phyloP scores from a whole-genome alignment of 306 rosid species.

The Prunus mongolica region DNA sequence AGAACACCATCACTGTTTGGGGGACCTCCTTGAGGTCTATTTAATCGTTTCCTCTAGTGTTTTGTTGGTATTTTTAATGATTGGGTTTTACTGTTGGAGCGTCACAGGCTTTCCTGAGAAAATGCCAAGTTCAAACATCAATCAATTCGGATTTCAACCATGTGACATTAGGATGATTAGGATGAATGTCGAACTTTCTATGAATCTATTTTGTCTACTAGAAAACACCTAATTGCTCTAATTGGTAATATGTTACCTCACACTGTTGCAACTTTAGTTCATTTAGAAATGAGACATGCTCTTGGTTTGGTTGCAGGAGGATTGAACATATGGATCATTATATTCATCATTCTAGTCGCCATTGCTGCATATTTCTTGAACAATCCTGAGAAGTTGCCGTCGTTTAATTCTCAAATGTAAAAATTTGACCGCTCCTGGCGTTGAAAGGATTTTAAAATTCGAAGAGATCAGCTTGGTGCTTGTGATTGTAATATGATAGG shows the following conservation, averaged over 20 bases:
- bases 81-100: neutral
- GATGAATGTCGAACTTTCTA: neutral
- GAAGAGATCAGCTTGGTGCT: conserved; percentile 1
- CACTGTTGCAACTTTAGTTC: neutral
- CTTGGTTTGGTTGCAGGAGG: conserved; percentile 46
- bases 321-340: conserved; percentile 57
- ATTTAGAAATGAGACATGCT: neutral
- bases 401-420: neutral
- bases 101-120: neutral
- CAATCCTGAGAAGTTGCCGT: conserved; percentile 13
- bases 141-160: neutral
- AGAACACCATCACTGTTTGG: neutral
- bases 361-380: conserved; percentile 54
- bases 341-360: conserved; percentile 61
- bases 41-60: neutral
- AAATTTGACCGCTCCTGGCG: neutral
- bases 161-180: neutral
- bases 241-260: neutral
- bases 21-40: neutral
- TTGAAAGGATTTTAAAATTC: neutral
- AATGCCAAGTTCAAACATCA: neutral
- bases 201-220: neutral
- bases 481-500: neutral
- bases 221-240: neutral
- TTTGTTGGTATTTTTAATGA: neutral